Evolutionary conservation across 2,329 filamentous ascomycete genomes (phyloP).

Genomic region (Aspergillus intermedius): DNA sequence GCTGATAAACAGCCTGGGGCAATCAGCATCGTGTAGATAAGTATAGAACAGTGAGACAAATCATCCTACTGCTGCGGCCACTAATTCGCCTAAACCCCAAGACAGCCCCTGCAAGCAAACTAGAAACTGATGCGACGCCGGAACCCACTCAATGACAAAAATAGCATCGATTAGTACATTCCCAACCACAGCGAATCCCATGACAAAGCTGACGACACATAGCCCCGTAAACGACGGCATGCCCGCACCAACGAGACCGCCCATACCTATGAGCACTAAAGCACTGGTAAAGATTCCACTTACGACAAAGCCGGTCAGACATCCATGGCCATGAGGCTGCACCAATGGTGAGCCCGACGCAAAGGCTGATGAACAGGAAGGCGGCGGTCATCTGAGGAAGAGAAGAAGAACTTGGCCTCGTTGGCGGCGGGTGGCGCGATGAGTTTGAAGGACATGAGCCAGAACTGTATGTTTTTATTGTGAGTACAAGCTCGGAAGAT

Average conservation of each 20-base stretch:
- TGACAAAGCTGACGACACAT: constrained; percentile 13
- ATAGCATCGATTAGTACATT: constrained; percentile 12
- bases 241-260: constrained; percentile 14
- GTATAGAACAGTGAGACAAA: neutral
- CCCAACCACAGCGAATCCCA: constrained; percentile 13
- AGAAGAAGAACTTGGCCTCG: constrained; percentile 15
- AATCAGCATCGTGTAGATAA: neutral
- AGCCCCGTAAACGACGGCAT: constrained; percentile 21
- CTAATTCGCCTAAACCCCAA: constrained; percentile 14
- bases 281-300: constrained; percentile 16
- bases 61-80: constrained; percentile 14
- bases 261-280: constrained; percentile 13
- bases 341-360: constrained; percentile 10
- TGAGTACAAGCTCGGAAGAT: too few relatives aligned
- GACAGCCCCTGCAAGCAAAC: constrained; percentile 11
- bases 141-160: constrained; percentile 13
- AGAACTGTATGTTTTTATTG: constrained; percentile 8
- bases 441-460: constrained; percentile 13
- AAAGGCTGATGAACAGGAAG: constrained; percentile 12
- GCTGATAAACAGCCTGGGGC: constrained; percentile 14
- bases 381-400: constrained; percentile 6
- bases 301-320: constrained; percentile 13
- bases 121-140: constrained; percentile 15
- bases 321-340: constrained; percentile 14
- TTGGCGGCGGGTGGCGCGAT: constrained; percentile 13